Base-by-base conservation (phyloP, 1,284 basidiomycete genomes). In the Melampsora allii-populina region DNA sequence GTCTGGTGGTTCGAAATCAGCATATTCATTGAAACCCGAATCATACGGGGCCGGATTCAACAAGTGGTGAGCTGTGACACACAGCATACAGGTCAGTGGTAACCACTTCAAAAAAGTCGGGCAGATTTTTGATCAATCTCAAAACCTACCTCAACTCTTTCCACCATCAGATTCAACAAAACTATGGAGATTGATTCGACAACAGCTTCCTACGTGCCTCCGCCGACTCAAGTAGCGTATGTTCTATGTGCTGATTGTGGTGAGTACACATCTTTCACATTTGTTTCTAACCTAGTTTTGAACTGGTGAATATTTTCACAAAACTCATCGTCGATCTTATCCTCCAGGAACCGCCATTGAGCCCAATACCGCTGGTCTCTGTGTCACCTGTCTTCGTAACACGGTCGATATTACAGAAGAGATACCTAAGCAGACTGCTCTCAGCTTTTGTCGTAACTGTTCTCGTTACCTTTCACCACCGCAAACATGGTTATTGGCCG, bases 371-470 rank as follows among this genome's bases (percentile, higher is more conserved):
- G 94, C 95, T 67, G 97, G 97, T 84, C 85, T 97, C 58, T 98
- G 95, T 83, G 90, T 94, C n/a, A 88, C 87, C 67, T 95, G 93
- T 81, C 84, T 96, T 67, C 84, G 92, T 76, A 95, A 94, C 85
- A 89, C 89, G 88, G 89, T 98, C 77, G 95, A 98, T 82, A 96
- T 98, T 81, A 98, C 95, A 9, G 94, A 97, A 81, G 93, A 92
- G 17, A 98, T 98, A 64, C 95, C 95, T 27, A 98, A 98, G 82
- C 94, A 98, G 87, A 91, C 94, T 12, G 89, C 91, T 5, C 85
- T 98, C 76, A 92, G 92, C 63, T 98, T 91, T 80, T 98, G 95
- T 84, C 86, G 92, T 76, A 97, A 97, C 78, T 98, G 95, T 83
- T 93, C 97, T 81, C 88, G 95, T 45, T 98, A 96, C 83, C 86